Evolutionary conservation across 2,329 filamentous ascomycete genomes (phyloP), one percentile per base, ranked within the genome.

Genomic region (Apiospora kogelbergensis): DNA sequence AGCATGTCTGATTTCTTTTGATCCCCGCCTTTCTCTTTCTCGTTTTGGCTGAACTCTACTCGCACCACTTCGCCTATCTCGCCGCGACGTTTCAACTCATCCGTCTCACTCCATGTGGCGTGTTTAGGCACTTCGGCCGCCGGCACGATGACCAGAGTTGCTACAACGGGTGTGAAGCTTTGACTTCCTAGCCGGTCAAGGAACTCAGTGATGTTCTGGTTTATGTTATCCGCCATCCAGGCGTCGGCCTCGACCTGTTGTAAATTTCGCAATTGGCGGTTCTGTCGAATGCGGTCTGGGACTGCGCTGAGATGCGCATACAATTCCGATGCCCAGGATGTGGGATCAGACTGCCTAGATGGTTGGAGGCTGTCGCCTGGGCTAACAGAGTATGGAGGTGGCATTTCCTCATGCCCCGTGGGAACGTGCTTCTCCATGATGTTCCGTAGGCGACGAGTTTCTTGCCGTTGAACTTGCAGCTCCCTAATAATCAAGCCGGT

Each of bases 121-220:
- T 72, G 69, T 2, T 46, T 44, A 11, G 77, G 78, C 0, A 86
- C 80, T 4, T 81, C 82, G 5, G 74, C 73, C 1, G 73, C 81
- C 0, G 85, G 85, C 0, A 87, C 80, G 44, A 88, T 74, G 9
- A 80, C 81, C 60, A 86, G 79, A 65, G 85, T 81, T 1, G 84
- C 80, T 0, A 80, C 67, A 1, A 74, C 71, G 0, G 81, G 80
- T 0, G 78, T 73, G 0, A 73, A 74, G 3, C 80, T 73, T 53
- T 78, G 72, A 6, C 73, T 71, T 1, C 79, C 79, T 33, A 86
- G 74, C 17, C 80, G 78, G 1, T 77, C 75, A 1, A 86, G 71
- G 70, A 86, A 82, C 1, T 75, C 72, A 45, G 84, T 80, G 63
- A 87, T 73, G 53, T 80, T 76, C 3, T 83, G 82, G 0, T 82